These are phyloP conservation scores for Ophiocytium majus DNA, from an alignment of 352 stramenopile genomes.

Conservation along the genomic window DNA sequence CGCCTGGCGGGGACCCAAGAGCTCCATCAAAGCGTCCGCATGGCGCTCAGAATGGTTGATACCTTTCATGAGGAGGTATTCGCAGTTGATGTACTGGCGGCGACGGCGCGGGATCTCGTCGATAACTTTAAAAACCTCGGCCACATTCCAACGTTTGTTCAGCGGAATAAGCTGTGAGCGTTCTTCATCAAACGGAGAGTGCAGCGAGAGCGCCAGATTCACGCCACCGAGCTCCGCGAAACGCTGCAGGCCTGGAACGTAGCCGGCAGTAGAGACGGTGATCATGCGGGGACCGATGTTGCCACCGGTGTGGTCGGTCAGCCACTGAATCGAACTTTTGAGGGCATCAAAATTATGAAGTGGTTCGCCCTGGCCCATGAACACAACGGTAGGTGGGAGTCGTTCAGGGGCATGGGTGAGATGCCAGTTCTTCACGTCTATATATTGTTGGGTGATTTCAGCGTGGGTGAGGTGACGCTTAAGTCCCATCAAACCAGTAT, in stretches of 20 bases:
- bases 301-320: neutral
- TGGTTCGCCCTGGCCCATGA: neutral
- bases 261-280: neutral
- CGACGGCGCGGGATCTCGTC: neutral
- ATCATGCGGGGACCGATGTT: neutral
- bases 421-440: neutral
- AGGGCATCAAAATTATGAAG: neutral
- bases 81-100: neutral
- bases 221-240: neutral
- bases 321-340: neutral
- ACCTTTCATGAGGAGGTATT: constrained; percentile 5
- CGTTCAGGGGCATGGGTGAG: neutral
- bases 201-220: constrained; percentile 5
- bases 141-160: neutral
- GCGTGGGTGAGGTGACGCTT: neutral
- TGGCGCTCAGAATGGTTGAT: neutral
- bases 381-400: neutral
- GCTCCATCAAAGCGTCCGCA: neutral
- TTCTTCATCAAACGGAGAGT: constrained; percentile 18
- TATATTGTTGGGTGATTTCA: neutral
- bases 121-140: neutral
- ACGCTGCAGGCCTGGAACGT: neutral
- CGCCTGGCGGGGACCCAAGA: neutral
- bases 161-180: neutral
- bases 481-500: constrained; percentile 3